Evolutionary conservation across 2,329 filamentous ascomycete species (phyloP).

Genomic region (Sporothrix phasma): DNA sequence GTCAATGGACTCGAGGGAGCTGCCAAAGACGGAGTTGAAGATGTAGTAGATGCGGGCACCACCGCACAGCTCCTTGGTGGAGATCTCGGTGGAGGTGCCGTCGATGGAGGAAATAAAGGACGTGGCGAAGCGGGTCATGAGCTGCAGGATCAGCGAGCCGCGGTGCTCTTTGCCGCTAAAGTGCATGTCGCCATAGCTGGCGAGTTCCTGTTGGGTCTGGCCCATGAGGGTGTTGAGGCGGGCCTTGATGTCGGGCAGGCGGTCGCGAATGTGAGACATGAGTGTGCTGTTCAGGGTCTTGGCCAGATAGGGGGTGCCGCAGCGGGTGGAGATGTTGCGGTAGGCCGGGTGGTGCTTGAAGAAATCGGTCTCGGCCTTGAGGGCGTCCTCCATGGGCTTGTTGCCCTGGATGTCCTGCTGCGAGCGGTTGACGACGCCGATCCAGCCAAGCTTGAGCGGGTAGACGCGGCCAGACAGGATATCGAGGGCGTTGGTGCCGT

Average conservation of each 20-base stretch:
- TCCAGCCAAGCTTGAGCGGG: conserved; percentile 92
- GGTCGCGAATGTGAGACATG: conserved; percentile 92
- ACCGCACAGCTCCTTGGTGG: conserved; percentile 92
- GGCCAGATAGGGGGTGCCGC: conserved; percentile 87
- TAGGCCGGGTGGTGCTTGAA: conserved; percentile 97
- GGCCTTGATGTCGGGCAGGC: conserved; percentile 94
- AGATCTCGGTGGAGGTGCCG: conserved; percentile 96
- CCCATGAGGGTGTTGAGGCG: conserved; percentile 97
- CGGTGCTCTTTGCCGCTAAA: conserved; percentile 96
- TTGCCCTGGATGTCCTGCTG: conserved; percentile 96
- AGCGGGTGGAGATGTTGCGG: conserved; percentile 86
- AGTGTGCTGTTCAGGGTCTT: conserved; percentile 92
- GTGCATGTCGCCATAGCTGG: conserved; percentile 94
- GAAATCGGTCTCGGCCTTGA: conserved; percentile 85
- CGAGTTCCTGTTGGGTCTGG: conserved; percentile 97
- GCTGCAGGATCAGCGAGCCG: conserved; percentile 85
- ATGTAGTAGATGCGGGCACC: conserved; percentile 97
- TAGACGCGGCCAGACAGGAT: conserved; percentile 97
- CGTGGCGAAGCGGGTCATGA: conserved; percentile 96
- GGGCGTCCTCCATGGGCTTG: conserved; percentile 86
- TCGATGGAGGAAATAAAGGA: conserved; percentile 98
- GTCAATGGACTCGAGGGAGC: conserved; percentile 90
- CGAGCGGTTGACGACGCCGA: conserved; percentile 94
- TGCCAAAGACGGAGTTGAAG: conserved; percentile 97
- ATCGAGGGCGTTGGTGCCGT: conserved; percentile 94